Evolutionary conservation across 2,329 filamentous ascomycete species (phyloP), one percentile per base, ranked within the genome.

Genomic region (Coniella vitis): DNA sequence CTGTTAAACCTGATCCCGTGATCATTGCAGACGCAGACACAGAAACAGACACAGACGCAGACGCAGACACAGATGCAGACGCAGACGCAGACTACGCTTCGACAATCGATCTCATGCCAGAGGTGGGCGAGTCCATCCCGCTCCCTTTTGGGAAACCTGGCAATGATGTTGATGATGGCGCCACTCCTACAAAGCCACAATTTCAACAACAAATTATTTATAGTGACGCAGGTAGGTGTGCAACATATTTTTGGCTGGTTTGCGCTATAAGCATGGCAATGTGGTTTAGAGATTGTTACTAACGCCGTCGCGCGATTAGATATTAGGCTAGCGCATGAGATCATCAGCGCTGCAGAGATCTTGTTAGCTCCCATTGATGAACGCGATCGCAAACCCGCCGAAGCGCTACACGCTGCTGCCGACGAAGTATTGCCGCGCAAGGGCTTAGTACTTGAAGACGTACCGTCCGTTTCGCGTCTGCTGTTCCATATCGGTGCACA

Each of bases 381-480:
- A 49, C 75, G 75, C 42, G 78, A 85, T 57, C 76, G 78, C 48
- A 73, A 86, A 19, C 83, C 87, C 3, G 88, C 85, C 50, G 82
- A 83, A 60, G 87, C 88, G 9, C 76, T 95, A 16, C 94, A 94
- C 66, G 75, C 77, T 46, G 87, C 88, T 25, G 94, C 94, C 62
- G 85, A 93, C 61, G 74, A 79, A 48, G 75, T 90, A 37, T 76
- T 95, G n/a, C 79, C 78, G 4, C 72, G 81, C 55, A 72, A 86
- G 69, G 84, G 81, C 47, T 71, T 88, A 55, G 76, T 87, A 51
- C 75, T 81, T n/a, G 82, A 87, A 58, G 87, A 90, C n/a, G 64
- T 65, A 59, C 81, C 83, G 57, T 80, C 86, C 57, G 84, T 90
- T 60, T 82, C 89, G 55, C 80, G 84, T 54, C 83, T 94, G 58